A percentile compares a stretch with the other conserved stretches of the same genome.
phyloP scores from a whole-genome alignment of 2,329 filamentous ascomycete genomes.

The Paramyrothecium sp. region DNA sequence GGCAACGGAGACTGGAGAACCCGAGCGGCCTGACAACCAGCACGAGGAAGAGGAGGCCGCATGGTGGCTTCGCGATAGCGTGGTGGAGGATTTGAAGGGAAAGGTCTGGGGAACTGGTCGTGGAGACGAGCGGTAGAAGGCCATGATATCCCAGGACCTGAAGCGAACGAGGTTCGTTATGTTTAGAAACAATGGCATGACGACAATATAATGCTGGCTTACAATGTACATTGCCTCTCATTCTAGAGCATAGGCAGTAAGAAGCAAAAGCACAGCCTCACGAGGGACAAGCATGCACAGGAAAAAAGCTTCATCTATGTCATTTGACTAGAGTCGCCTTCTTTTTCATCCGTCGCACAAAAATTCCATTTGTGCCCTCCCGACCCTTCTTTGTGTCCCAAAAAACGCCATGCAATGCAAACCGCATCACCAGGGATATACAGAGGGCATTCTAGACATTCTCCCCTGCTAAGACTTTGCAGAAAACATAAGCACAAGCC shows the following conservation, averaged over 20 bases:
- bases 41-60: constrained; percentile 26
- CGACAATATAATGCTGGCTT: not conserved
- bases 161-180: not conserved
- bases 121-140: constrained; percentile 25
- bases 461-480: constrained; percentile 1
- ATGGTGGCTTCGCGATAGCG: constrained; percentile 57
- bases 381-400: constrained; percentile 25
- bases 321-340: constrained; percentile 8
- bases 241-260: not conserved
- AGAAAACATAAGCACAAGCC: not conserved
- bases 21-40: constrained; percentile 16
- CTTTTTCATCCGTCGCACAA: constrained; percentile 26
- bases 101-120: constrained; percentile 50
- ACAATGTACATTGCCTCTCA: not conserved
- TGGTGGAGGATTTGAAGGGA: constrained; percentile 55
- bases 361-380: constrained; percentile 28
- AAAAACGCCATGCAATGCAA: constrained; percentile 38
- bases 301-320: constrained; percentile 1
- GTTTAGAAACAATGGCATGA: not conserved
- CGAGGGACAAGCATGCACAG: not conserved
- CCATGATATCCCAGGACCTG: not conserved
- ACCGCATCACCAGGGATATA: constrained; percentile 34
- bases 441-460: constrained; percentile 11
- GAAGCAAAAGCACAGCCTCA: not conserved
- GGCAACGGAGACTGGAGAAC: constrained; percentile 26